Base-by-base conservation (phyloP, 257 asterid species). In the Coffea eugenioides region DNA sequence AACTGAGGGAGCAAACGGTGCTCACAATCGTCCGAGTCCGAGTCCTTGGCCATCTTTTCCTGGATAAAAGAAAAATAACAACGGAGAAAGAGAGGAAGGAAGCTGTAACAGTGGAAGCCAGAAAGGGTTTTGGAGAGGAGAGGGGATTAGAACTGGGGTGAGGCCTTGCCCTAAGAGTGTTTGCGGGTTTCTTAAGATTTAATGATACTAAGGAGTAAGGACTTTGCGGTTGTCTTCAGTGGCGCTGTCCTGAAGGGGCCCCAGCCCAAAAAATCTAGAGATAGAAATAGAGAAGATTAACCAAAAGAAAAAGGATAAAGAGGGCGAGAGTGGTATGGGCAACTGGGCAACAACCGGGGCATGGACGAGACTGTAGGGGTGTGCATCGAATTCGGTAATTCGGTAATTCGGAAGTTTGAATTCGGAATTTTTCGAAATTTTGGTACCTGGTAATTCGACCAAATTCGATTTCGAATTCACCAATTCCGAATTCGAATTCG, bases 1-100 rank as follows among this genome's bases (percentile, higher is more conserved):
- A 88, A 88, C 85, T 88, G 85, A 0, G 91, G 85, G 8, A 89
- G 91, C 27, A 85, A 73, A 88, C 88, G 86, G 74, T 72, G 81
- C 82, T 86, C 87, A 51, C 81, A 82, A 8, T 86, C 89, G 49
- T 84, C 83, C 13, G 77, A 68, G 49, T 84, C 83, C 13, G 77
- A 68, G 31, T 51, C 77, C 67, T 82, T 77, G 49, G 87, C 85
- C 91, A 88, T 87, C 18, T 21, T 4, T 27, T 39, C 15, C 16
- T 34, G 11, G 5, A 3, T 39, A 34, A 34, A 21, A 31, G 10
- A 36, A 62, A 46, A 34, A 21, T 41, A 52, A 61, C 14, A 5
- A 2, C 9, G 21, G n/a, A 62, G 27, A 23, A 20, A n/a, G 25
- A 5, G 31, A 8, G 31, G 21, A 3, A 0, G 20, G 9, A 7